These are phyloP conservation scores for Salix dunnii DNA, from an alignment of 345 rosid genomes.

Conservation along the genomic window DNA sequence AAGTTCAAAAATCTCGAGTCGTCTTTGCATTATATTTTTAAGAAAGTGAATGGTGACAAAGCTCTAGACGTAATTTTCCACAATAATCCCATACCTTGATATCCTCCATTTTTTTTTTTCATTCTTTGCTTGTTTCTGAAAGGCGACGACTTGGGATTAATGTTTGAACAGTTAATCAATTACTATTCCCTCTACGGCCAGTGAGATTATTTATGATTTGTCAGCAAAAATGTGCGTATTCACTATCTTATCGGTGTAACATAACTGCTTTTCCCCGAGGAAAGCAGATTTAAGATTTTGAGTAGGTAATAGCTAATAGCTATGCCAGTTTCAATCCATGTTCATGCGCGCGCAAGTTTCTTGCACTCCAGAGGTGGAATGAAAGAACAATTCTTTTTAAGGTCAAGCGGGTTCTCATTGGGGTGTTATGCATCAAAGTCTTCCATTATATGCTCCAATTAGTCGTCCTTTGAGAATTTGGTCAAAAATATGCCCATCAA, in stretches of 20 bases:
- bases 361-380: neutral
- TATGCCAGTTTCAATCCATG: neutral
- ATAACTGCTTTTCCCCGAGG: neutral
- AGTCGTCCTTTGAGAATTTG: neutral
- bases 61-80: constrained; percentile 12
- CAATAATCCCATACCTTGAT: constrained; percentile 5
- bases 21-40: constrained; percentile 2
- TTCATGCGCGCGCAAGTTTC: neutral
- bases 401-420: neutral
- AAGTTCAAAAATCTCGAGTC: constrained; percentile 1
- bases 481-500: neutral
- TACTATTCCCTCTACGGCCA: constrained; percentile 17
- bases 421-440: neutral
- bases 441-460: neutral
- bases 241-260: neutral
- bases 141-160: constrained; percentile 5
- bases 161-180: constrained; percentile 16
- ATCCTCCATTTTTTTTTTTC: neutral
- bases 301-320: neutral
- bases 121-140: constrained; percentile 29
- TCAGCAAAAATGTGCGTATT: constrained; percentile 13
- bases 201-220: constrained; percentile 25
- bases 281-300: neutral
- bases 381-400: neutral
- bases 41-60: constrained; percentile 6